Evolutionary conservation across 768 basidiomycete species (phyloP).

Genomic region (Rhizopogon sp.): DNA sequence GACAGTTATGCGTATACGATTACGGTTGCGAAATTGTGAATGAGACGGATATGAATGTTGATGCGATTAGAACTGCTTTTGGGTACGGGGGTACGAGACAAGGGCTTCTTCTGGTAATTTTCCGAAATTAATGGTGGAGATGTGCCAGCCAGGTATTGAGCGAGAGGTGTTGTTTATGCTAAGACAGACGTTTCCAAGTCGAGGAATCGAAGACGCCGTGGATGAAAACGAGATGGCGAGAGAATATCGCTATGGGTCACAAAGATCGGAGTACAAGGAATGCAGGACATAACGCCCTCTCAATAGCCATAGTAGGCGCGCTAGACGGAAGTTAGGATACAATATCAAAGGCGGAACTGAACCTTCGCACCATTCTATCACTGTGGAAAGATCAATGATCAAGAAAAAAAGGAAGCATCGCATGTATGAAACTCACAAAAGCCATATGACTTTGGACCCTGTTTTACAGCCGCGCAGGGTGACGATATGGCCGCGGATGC

Average conservation of each 20-base stretch:
- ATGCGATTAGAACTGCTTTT: constrained; percentile 12
- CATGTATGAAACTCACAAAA: constrained; percentile 46
- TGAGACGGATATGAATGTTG: constrained; percentile 17
- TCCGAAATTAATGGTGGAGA: constrained; percentile 28
- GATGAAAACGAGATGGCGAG: constrained; percentile 10
- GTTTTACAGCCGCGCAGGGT: constrained; percentile 90
- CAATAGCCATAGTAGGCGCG: constrained; percentile 63
- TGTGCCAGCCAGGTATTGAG: constrained; percentile 16
- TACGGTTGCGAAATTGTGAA: constrained; percentile 15
- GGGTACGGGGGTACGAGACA: not conserved
- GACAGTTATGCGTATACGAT: constrained; percentile 18
- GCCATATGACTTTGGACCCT: constrained; percentile 88
- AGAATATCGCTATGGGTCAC: constrained; percentile 18
- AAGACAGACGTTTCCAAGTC: constrained; percentile 19
- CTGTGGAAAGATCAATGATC: constrained; percentile 24
- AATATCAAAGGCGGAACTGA: not conserved
- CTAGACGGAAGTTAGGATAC: constrained; percentile 27
- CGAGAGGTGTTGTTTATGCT: constrained; percentile 11
- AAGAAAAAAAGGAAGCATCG: not conserved
- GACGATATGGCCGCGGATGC: constrained; percentile 83
- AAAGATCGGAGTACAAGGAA: constrained; percentile 23
- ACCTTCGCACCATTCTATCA: constrained; percentile 48
- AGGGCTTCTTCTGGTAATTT: constrained; percentile 7
- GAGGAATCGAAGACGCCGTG: constrained; percentile 6
- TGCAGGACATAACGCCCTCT: constrained; percentile 17